These are phyloP conservation scores for Phascolomyces articulosus DNA, from an alignment of 371 early-diverging fungal species.

Conservation along the genomic window DNA sequence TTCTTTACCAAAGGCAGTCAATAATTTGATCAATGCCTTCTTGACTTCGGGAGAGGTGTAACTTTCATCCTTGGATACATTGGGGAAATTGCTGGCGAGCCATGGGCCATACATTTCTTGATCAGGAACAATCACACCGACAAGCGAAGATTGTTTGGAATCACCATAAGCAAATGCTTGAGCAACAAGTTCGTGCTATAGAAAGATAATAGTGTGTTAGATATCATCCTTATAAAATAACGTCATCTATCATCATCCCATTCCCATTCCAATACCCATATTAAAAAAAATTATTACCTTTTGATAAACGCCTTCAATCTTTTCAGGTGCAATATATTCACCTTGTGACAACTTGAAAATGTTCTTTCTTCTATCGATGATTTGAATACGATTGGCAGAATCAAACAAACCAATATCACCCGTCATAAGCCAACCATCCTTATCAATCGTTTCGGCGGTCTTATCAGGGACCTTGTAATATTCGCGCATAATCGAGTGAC, in stretches of 20 bases:
- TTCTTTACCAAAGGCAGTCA: conserved; percentile 66
- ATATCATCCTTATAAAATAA: neutral
- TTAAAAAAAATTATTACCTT: too few relatives aligned
- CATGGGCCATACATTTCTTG: conserved; percentile 54
- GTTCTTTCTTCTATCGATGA: conserved; percentile 98
- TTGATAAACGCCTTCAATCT: conserved; percentile 85
- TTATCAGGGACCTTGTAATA: conserved; percentile 88
- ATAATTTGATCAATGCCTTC: conserved; percentile 56
- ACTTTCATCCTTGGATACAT: conserved; percentile 55
- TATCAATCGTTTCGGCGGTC: conserved; percentile 78
- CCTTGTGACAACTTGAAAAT: conserved; percentile 96
- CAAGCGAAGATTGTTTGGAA: conserved; percentile 81
- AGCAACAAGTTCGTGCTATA: conserved; percentile 59
- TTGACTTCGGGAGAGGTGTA: conserved; percentile 60
- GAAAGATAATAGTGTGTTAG: conserved; percentile 13
- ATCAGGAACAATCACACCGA: conserved; percentile 88
- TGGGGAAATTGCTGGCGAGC: conserved; percentile 33
- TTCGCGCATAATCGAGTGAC: conserved; percentile 80
- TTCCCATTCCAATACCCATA: too few relatives aligned
- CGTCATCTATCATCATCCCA: too few relatives aligned
- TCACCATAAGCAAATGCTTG: conserved; percentile 94
- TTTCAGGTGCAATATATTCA: conserved; percentile 99
- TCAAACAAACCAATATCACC: conserved; percentile 96
- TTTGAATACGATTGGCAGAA: conserved; percentile 72
- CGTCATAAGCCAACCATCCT: conserved; percentile 88